These are phyloP conservation scores for Fusarium dlaminii DNA, from an alignment of 2,329 filamentous ascomycete genomes.

Conservation along the genomic window DNA sequence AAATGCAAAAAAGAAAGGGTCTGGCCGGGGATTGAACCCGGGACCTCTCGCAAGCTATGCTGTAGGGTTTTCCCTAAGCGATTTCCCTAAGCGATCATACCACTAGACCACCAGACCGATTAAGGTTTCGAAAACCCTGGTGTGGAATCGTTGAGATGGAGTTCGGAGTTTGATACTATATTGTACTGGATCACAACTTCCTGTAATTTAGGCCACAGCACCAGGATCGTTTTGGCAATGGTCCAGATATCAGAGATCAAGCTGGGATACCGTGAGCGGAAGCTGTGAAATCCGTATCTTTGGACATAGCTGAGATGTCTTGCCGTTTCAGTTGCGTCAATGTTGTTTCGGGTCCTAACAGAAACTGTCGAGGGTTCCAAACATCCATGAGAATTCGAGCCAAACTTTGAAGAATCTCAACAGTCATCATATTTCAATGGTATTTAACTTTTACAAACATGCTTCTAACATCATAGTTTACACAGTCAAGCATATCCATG, in stretches of 20 bases:
- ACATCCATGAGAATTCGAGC: neutral
- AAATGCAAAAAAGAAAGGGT: constrained; percentile 28
- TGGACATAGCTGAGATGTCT: fast-evolving
- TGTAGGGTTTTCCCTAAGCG: constrained; percentile 31
- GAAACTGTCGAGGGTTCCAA: neutral
- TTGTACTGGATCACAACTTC: neutral
- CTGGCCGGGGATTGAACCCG: constrained; percentile 59
- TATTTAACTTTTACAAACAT: constrained; percentile 18
- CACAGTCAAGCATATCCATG: constrained; percentile 56
- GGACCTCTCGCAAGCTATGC: constrained; percentile 55
- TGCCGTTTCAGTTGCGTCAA: neutral
- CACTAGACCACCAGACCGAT: constrained; percentile 34
- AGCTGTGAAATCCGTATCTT: no score
- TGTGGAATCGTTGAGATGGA: neutral
- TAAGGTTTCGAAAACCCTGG: neutral
- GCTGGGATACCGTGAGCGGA: neutral
- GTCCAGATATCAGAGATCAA: neutral
- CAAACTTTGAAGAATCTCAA: neutral
- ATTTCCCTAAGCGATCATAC: no score
- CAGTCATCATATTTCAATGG: neutral
- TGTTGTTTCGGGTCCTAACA: neutral
- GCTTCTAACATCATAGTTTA: constrained; percentile 37
- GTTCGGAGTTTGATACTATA: neutral
- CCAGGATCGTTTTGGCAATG: fast-evolving
- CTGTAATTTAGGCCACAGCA: neutral